These are phyloP conservation scores for Xylariaceae sp. DNA, from an alignment of 2,329 filamentous ascomycete species.

Conservation along the genomic window DNA sequence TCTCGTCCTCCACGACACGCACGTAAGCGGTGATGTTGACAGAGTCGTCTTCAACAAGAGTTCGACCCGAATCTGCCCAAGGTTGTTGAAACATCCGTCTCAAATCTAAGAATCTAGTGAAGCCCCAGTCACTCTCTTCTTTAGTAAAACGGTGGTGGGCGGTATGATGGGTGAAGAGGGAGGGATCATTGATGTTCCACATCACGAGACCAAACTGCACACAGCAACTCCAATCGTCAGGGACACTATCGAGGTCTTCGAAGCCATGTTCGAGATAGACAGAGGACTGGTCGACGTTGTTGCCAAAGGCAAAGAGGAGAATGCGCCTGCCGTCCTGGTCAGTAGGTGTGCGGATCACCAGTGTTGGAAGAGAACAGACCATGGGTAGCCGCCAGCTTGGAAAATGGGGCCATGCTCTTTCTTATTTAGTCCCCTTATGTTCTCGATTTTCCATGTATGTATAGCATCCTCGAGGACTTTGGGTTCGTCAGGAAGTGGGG, in stretches of 20 bases:
- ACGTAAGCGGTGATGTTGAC: conserved; percentile 82
- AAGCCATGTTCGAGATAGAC: conserved; percentile 97
- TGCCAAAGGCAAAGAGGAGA: conserved; percentile 91
- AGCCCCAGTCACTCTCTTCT: conserved; percentile 97
- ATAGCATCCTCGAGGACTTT: conserved; percentile 72
- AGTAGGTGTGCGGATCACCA: conserved; percentile 11
- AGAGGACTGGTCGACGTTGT: conserved; percentile 88
- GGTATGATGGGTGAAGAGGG: conserved; percentile 71
- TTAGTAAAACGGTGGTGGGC: conserved; percentile 96
- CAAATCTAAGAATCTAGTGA: conserved; percentile 92
- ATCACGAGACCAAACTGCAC: conserved; percentile 92
- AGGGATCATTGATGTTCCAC: conserved; percentile 92
- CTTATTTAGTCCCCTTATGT: conserved; percentile 72
- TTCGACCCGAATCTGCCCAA: conserved; percentile 67
- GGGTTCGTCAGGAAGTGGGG: conserved; percentile 68
- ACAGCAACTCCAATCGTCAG: conserved; percentile 94
- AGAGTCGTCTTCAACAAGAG: conserved; percentile 71
- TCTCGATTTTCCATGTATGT: conserved; percentile 82
- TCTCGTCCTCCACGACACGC: conserved; percentile 79
- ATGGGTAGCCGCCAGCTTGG: conserved; percentile 80
- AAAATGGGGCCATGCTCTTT: conserved; percentile 88
- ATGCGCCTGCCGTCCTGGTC: conserved; percentile 62
- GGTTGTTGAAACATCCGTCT: conserved; percentile 75
- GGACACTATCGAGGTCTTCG: conserved; percentile 65
- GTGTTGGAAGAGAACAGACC: conserved; percentile 50